Evolutionary conservation across 2,329 filamentous ascomycete species (phyloP).

Genomic region (Immersiporthe knoxdaviesiana): DNA sequence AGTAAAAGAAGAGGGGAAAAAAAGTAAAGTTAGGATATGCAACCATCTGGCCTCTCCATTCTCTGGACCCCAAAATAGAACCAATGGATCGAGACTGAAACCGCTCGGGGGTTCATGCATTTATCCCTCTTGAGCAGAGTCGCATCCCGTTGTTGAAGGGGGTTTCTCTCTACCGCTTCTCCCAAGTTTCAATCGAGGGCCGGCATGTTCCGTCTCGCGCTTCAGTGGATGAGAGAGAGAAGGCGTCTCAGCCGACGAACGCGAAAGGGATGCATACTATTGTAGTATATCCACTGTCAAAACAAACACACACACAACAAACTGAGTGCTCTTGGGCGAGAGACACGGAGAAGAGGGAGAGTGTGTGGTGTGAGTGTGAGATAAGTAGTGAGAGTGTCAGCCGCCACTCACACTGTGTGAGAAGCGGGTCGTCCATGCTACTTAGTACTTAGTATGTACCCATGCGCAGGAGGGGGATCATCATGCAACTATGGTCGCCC

Average conservation of each 20-base stretch:
- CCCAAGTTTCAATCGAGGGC: background rate
- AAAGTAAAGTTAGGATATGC: background rate
- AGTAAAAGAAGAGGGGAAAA: too few species aligned
- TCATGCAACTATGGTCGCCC: background rate
- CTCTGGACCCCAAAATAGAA: conserved; percentile 3
- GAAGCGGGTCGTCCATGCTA: background rate
- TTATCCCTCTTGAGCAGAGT: background rate
- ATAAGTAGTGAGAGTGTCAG: background rate
- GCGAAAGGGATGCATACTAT: background rate
- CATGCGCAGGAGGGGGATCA: background rate
- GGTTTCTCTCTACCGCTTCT: background rate
- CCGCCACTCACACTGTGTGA: background rate
- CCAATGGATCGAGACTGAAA: conserved; percentile 6
- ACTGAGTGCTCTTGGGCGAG: too few species aligned
- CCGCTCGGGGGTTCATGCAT: background rate
- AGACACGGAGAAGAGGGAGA: too few species aligned
- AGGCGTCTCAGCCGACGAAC: background rate
- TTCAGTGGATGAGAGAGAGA: too few species aligned
- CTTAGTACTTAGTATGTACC: too few species aligned
- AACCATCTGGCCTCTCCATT: background rate
- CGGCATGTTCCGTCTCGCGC: background rate
- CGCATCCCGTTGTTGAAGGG: background rate
- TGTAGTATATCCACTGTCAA: background rate
- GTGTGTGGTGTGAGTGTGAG: background rate
- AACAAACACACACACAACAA: too few species aligned